A percentile compares a stretch with the other conserved stretches of the same genome.
phyloP scores from a whole-genome alignment of 192 early-diverging fungal species.

The Glomus cerebriforme region DNA sequence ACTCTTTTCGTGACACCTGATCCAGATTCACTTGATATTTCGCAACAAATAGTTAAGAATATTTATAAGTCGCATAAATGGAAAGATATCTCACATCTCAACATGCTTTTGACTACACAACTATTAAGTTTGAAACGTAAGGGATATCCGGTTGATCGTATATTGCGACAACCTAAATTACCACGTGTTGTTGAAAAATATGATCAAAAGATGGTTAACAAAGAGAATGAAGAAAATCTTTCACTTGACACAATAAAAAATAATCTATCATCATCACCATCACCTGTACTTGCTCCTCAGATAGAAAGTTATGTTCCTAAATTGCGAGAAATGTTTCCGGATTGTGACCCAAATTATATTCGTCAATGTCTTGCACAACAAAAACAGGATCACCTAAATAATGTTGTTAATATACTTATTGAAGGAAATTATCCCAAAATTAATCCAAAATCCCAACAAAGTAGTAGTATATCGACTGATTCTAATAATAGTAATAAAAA shows the following conservation, averaged over 20 bases:
- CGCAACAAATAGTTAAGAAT: not conserved
- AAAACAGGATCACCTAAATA: constrained; percentile 50
- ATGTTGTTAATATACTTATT: constrained; percentile 62
- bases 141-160: constrained; percentile 62
- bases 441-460: not conserved
- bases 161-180: constrained; percentile 40
- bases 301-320: constrained; percentile 19
- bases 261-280: constrained; percentile 13
- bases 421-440: constrained; percentile 58
- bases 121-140: constrained; percentile 7
- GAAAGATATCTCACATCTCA: constrained; percentile 1
- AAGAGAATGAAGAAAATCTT: constrained; percentile 32
- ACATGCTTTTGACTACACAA: not conserved
- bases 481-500: not conserved
- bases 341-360: constrained; percentile 62
- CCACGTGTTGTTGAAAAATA: not conserved
- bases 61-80: not conserved
- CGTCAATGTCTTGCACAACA: constrained; percentile 51
- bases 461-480: not conserved
- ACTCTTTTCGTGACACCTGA: constrained; percentile 44
- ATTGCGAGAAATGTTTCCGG: constrained; percentile 64
- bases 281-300: not conserved
- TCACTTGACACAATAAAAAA: constrained; percentile 29
- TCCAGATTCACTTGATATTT: constrained; percentile 34
- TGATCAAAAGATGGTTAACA: constrained; percentile 6